Conservation (phyloP, 2,329 filamentous ascomycete species). For the Ophiostoma pallidulum region DNA sequence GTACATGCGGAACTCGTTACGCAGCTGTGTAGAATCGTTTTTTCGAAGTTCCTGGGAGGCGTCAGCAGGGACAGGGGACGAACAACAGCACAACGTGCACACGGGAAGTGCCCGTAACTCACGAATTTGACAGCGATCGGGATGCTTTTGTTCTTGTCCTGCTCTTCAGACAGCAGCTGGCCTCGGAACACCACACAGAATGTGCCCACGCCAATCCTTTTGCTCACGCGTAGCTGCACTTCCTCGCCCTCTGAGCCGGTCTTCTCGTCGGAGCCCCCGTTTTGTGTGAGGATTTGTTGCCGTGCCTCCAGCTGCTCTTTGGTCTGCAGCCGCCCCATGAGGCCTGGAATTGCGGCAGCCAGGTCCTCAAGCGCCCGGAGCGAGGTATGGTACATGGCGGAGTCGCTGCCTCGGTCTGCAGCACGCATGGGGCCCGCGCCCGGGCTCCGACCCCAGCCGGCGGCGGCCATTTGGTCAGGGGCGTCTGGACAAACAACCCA, state of each 20-base stretch:
- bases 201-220: conserved; percentile 16
- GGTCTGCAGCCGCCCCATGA: conserved; percentile 48
- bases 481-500: not conserved
- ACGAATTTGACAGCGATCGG: conserved; percentile 15
- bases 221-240: conserved; percentile 9
- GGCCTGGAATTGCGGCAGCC: not conserved
- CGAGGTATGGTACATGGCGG: not conserved
- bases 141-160: not conserved
- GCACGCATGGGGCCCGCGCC: conserved; percentile 9
- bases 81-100: not conserved
- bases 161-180: not conserved
- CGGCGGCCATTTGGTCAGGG: conserved; percentile 9
- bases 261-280: conserved; percentile 6
- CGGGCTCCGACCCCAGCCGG: conserved; percentile 10
- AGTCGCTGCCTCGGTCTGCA: not conserved
- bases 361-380: conserved; percentile 14
- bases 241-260: conserved; percentile 8
- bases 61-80: too few relatives aligned
- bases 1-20: conserved; percentile 18
- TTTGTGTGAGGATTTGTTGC: conserved; percentile 25
- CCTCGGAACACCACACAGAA: conserved; percentile 17
- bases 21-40: conserved; percentile 16
- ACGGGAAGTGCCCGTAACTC: not conserved
- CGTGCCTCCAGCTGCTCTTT: conserved; percentile 82
- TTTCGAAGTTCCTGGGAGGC: conserved; percentile 12